Evolutionary conservation across 495 filamentous ascomycete species (phyloP), one percentile per base, ranked within the genome.

Genomic region (Aspergillus bertholletiae): DNA sequence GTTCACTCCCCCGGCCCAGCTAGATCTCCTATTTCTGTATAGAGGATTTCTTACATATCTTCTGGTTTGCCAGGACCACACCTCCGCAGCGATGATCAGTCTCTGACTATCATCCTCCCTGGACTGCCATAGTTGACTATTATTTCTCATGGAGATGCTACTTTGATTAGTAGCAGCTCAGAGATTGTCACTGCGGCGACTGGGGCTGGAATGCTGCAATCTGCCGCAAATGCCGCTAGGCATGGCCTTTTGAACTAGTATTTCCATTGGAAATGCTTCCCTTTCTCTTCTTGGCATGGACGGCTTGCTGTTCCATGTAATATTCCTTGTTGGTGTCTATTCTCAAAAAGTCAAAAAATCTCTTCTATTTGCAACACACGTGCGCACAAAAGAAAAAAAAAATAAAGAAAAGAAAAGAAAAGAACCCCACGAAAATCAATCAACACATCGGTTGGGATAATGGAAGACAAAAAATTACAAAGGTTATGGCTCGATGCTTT

Each of bases 401-500:
- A 22, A 43, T 28, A 52, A 20, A 4, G 37, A 27, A 55, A 49
- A 13, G 35, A 18, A 27, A 50, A n/a, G 39, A 26, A 46, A 23
- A 3, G 22, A n/a, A 12, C 30, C 7, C 7, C 30, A 32, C 11
- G 15, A 37, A 17, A 37, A 37, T 13, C 11, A 5, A 37, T 28
- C n/a, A n/a, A 37, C 15, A 37, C 34, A 37, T 37, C n/a, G 11
- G 34, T 3, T 37, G 12, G 34, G 34, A 37, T 12, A 35, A 13
- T 20, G 21, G 28, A 35, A 39, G 17, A 50, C 20, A 50, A 51
- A 55, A 44, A 45, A 41, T 28, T 13, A 48, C n/a, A 44, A 55
- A 41, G 32, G 24, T 43, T 26, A 37, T 34, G 45, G 24, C 6
- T 48, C 27, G 3, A 17, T 32, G n/a, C 28, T 40, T n/a, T 22